Conservation (phyloP, 108 stramenopile genomes). For the Stephanodiscus triporus region DNA sequence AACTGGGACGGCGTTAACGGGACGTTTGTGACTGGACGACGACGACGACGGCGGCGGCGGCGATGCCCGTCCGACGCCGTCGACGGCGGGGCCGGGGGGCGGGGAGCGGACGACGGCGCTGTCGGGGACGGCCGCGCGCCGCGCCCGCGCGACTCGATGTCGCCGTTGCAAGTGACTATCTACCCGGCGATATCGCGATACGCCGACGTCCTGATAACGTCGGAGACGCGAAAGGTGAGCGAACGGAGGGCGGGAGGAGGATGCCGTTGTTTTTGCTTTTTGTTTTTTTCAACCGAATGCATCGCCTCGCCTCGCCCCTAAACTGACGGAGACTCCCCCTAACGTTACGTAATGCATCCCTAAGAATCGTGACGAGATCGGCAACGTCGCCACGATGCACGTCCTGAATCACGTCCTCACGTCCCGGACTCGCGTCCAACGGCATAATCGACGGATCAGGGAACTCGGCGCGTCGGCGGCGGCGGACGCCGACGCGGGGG, state of each 20-base stretch:
- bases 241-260: no score
- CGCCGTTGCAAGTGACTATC: constrained; percentile 43
- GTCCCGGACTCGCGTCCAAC: constrained; percentile 59
- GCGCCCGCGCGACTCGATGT: constrained; percentile 24
- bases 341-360: background rate
- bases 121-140: background rate
- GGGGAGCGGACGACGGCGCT: constrained; percentile 6
- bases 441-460: constrained; percentile 68
- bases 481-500: constrained; percentile 42
- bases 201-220: constrained; percentile 60
- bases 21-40: constrained; percentile 13
- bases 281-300: no score
- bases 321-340: no score
- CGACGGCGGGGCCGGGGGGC: constrained; percentile 5
- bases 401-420: constrained; percentile 82
- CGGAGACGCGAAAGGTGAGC: constrained; percentile 54
- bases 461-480: constrained; percentile 23
- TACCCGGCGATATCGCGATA: constrained; percentile 53
- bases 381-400: constrained; percentile 63
- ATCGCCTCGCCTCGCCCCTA: no score
- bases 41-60: constrained; percentile 1
- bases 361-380: constrained; percentile 58
- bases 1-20: constrained; percentile 46
- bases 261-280: no score
- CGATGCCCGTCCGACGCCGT: no score